Evolutionary conservation across 2,329 filamentous ascomycete species (phyloP), one percentile per base, ranked within the genome.

Genomic region (Alternaria brassicae): DNA sequence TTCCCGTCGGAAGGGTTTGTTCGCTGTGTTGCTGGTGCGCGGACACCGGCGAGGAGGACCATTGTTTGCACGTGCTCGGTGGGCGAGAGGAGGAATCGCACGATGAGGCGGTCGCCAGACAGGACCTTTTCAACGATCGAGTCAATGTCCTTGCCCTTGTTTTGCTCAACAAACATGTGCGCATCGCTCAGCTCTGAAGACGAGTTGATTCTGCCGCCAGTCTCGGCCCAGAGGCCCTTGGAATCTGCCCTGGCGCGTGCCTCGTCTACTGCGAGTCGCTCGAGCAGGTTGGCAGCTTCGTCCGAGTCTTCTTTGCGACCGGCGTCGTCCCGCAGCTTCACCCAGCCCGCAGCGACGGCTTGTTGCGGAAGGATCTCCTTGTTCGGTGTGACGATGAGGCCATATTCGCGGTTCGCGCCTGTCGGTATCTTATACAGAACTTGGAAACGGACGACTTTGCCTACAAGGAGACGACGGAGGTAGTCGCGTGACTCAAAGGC

Each of bases 401-500:
- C 95, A 75, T 97, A 99, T 75, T 99, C 94, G 68, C 93, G 89
- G 64, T 91, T 90, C 49, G 79, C 82, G 62, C 85, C 85, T 55
- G 88, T 90, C 15, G 94, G 93, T 60, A 98, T 90, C 60, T 90
- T 91, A 81, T 99, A 98, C 53, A 93, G 85, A 41, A 96, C 85
- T 60, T 88, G 88, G 83, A 94, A 97, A 70, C 93, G 89, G 63
- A 99, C 84, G 27, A 89, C 86, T 79, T 97, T 97, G 75, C 94
- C 94, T 56, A 98, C 90, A 39, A 90, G 85, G 51, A 93, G 83
- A 67, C 90, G 89, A 72, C 95, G 91, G 62, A 99, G 86, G 77
- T 91, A 95, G 80, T 99, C 95, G 75, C 95, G 92, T 60, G 95
- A 97, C 80, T 95, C 90, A 80, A 97, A 99, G 58, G 92, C 93